Evolutionary conservation across 2,329 filamentous ascomycete genomes (phyloP), one percentile per base, ranked within the genome.

Genomic region (Phialophora verrucosa): DNA sequence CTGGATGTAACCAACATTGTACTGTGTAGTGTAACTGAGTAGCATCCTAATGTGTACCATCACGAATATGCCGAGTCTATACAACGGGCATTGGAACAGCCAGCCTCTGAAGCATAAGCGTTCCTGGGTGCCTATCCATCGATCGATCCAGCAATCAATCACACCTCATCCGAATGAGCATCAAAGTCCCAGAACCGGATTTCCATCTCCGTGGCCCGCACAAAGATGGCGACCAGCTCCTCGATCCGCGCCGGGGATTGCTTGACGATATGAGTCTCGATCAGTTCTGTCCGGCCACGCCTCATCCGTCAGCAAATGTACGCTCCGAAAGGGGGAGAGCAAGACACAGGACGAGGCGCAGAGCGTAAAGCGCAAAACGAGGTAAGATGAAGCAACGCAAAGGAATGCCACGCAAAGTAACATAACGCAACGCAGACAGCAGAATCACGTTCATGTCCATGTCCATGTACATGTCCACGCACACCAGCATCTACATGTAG

Each of bases 201-300:
- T 77, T 92, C 90, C 84, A 92, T 87, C 85, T 91, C 76, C 17
- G 92, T 96, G n/a, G 90, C 92, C 72, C 93, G 90, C 55, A 93
- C 87, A 75, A 97, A 97, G 59, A 97, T 92, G 70, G 86, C 83
- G 54, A 94, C 87, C 58, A 98, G 80, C 75, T 96, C 90, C 72
- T 97, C 92, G 65, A 97, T 86, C 51, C 92, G 84, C 44, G 82
- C 83, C 0, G 90, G 88, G 1, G 91, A 93, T 71, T 94, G 90
- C 57, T 87, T 80, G n/a, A 84, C 80, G 17, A 91, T 88, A 74
- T 93, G 85, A 71, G 87, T 85, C 77, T 97, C 94, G 8, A 97
- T 83, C 32, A 96, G 78, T 67, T 87, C 91, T 91, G 69, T 3
- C 12, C 56, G 14, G 17, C 20, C 35, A 14, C 17, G 32, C 7